Conservation (phyloP, 495 filamentous ascomycete genomes). For the Penicillium psychrofluorescens region DNA sequence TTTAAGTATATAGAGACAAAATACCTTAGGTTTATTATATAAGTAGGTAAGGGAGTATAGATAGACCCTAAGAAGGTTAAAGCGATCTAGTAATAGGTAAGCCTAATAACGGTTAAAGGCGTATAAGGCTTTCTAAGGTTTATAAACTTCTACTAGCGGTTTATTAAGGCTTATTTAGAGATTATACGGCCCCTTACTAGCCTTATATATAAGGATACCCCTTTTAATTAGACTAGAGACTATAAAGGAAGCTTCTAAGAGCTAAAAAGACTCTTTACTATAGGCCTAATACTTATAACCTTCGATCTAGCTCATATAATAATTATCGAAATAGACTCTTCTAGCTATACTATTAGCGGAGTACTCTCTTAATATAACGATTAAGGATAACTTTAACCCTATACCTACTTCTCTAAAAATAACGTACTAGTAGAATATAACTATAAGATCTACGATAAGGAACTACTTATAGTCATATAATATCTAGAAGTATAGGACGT, state of each 20-base stretch:
- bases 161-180: background rate
- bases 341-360: background rate
- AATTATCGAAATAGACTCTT: background rate
- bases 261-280: background rate
- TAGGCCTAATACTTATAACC: background rate
- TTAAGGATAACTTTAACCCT: background rate
- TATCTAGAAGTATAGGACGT: background rate
- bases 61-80: background rate
- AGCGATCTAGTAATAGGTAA: background rate
- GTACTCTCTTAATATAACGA: background rate
- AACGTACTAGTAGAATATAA: background rate
- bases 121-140: background rate
- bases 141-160: background rate
- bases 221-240: background rate
- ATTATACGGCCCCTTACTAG: background rate
- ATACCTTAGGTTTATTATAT: background rate
- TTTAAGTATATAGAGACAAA: background rate
- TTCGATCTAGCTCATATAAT: background rate
- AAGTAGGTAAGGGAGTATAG: background rate
- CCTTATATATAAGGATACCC: background rate
- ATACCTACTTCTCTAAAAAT: background rate
- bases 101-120: background rate
- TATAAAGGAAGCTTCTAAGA: background rate
- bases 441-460: background rate
- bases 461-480: background rate